A percentile compares a stretch with the other conserved stretches of the same genome.
Evolutionary conservation across 2,329 filamentous ascomycete species (phyloP).

Genomic region (Curvularia spicifera): DNA sequence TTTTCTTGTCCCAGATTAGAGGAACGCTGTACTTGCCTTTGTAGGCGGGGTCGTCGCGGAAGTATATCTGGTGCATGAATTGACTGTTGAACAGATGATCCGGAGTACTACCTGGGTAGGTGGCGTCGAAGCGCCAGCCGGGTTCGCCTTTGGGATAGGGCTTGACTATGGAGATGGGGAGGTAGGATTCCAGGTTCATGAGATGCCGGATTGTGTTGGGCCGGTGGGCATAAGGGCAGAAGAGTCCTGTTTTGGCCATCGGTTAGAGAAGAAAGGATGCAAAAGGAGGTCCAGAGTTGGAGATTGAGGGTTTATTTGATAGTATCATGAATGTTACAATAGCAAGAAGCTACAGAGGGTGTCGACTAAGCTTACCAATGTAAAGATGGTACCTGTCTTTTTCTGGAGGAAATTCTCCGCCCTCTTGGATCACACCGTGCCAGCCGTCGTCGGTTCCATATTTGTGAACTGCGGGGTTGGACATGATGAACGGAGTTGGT

Average conservation of each 20-base stretch:
- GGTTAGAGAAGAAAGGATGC: neutral
- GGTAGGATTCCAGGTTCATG: constrained; percentile 62
- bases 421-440: constrained; percentile 58
- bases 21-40: constrained; percentile 68
- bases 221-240: constrained; percentile 70
- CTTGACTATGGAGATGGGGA: constrained; percentile 65
- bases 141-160: constrained; percentile 70
- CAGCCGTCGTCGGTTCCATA: constrained; percentile 55
- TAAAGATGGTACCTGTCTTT: constrained; percentile 63
- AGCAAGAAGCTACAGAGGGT: neutral
- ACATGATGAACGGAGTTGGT: constrained; percentile 7
- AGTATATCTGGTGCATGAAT: constrained; percentile 68
- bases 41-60: constrained; percentile 65
- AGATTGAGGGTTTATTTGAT: neutral
- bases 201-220: constrained; percentile 64
- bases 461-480: constrained; percentile 41
- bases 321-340: neutral
- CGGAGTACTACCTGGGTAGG: constrained; percentile 65
- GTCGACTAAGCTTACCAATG: constrained; percentile 48
- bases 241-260: constrained; percentile 56
- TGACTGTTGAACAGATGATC: constrained; percentile 65
- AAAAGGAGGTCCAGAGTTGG: neutral
- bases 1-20: constrained; percentile 66
- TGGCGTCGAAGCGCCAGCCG: constrained; percentile 66
- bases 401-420: constrained; percentile 58